A percentile compares a stretch with the other conserved stretches of the same genome.
Conservation (phyloP, 371 early-diverging fungal species). For the Sporodiniella umbellata region DNA sequence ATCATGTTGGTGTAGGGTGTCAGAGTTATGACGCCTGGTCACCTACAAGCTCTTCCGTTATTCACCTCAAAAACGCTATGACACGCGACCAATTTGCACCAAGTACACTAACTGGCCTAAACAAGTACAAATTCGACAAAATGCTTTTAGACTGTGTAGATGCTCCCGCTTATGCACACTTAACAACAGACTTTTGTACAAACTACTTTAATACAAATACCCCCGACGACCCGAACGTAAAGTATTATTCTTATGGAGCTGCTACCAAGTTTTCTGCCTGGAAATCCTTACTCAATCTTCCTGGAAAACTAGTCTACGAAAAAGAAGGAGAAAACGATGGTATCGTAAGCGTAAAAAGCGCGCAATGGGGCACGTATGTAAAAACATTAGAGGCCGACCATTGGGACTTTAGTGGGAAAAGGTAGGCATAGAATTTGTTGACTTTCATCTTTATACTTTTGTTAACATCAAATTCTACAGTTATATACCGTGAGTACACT, state of each 20-base stretch:
- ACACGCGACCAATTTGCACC: background rate
- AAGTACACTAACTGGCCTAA: background rate
- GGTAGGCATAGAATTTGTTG: conserved; percentile 6
- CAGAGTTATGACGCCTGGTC: background rate
- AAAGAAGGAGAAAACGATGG: conserved; percentile 86
- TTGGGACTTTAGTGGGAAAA: conserved; percentile 72
- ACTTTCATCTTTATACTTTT: background rate
- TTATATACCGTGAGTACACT: background rate
- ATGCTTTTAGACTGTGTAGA: conserved; percentile 49
- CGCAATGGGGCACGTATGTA: conserved; percentile 85
- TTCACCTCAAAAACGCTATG: background rate
- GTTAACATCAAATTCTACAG: too few species aligned
- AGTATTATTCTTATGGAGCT: conserved; percentile 77
- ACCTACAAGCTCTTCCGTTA: background rate
- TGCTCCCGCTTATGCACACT: conserved; percentile 79
- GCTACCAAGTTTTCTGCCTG: conserved; percentile 42
- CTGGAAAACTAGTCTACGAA: conserved; percentile 42
- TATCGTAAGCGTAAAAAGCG: conserved; percentile 75
- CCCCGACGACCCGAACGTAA: conserved; percentile 65
- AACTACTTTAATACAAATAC: conserved; percentile 79
- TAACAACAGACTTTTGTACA: conserved; percentile 77
- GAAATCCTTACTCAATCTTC: conserved; percentile 58
- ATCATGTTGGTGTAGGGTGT: conserved; percentile 64
- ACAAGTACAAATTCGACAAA: conserved; percentile 4
- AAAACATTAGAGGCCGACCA: conserved; percentile 82